Conservation (phyloP, 2,329 filamentous ascomycete genomes). For the Arthrobotrys pseudoclavata region DNA sequence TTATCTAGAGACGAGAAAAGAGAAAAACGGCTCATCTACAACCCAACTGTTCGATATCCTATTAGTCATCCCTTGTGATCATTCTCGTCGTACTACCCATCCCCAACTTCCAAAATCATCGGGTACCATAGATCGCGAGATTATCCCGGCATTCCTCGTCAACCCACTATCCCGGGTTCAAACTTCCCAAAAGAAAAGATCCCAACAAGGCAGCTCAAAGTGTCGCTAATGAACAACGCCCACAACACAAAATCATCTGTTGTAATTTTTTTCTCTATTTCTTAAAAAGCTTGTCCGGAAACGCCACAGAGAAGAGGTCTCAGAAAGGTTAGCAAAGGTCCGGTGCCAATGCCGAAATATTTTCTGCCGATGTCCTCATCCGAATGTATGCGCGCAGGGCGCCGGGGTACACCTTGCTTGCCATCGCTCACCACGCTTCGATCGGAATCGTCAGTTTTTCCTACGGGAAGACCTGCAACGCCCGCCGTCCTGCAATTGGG, state of each 20-base stretch:
- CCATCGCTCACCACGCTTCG: not conserved
- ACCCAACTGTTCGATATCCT: constrained; percentile 15
- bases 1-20: too few species aligned
- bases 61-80: constrained; percentile 6
- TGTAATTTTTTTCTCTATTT: constrained; percentile 15
- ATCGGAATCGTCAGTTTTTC: not conserved
- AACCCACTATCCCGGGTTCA: not conserved
- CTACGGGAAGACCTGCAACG: not conserved
- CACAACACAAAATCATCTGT: constrained; percentile 30
- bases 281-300: not conserved
- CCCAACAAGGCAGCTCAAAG: constrained; percentile 15
- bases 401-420: not conserved
- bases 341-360: constrained; percentile 19
- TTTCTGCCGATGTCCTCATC: constrained; percentile 55
- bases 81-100: constrained; percentile 26
- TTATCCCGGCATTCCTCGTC: constrained; percentile 16
- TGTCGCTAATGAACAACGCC: not conserved
- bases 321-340: constrained; percentile 18
- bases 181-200: not conserved
- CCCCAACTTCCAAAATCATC: not conserved
- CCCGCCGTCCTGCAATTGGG: not conserved
- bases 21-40: not conserved
- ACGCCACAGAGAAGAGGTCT: constrained; percentile 5
- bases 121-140: not conserved
- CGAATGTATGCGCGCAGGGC: constrained; percentile 32